Evolutionary conservation across 352 stramenopile species (phyloP), one percentile per base, ranked within the genome.

Genomic region (Pelagophyceae sp.): DNA sequence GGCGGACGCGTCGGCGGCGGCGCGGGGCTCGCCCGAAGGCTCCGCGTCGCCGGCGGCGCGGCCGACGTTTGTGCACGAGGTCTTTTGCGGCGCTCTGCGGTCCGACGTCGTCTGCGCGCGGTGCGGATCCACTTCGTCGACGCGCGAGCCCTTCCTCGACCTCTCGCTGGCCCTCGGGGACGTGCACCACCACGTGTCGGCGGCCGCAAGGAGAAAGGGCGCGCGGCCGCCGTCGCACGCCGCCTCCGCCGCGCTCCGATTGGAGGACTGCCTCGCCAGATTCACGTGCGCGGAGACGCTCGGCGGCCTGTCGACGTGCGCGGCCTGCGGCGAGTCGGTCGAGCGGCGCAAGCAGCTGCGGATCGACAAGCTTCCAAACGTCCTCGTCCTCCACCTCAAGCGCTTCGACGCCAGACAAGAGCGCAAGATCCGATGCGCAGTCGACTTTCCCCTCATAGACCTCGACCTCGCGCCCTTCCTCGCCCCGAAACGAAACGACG

Each of bases 311-410:
- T 74, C 81, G 58, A 50, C 72, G 25, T 84, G 82, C 71, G 78
- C 69, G 29, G 77, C 82, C 29, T 84, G 77, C 65, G 69, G 71
- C 58, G 80, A 38, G 6, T 38, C 37, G 58, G 79, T 72, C 38
- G 38, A 25, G 32, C 81, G 80, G 50, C 78, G 78, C 23, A 85
- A 85, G 75, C 82, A 85, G 50, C 82, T 85, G 35, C 80, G 80
- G 19, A 80, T 85, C 61, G 76, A 78, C 58, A 72, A 67, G 23
- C 64, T 85, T 38, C 91, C 91, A 11, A 81, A 88, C n/a, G 84
- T 95, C 38, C 84, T 96, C 45, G 87, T 95, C 37, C 50, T 96
- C 35, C 91, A 96, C 77, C 84, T 96, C 45, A 96, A 96, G 82
- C 88, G 91, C 0, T 96, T 96, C 65, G 78, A 82, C 61, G 76